A percentile compares a stretch with the other conserved stretches of the same genome.
Conservation (phyloP, 139 green algal species). For the Tetratostichococcus sp. region DNA sequence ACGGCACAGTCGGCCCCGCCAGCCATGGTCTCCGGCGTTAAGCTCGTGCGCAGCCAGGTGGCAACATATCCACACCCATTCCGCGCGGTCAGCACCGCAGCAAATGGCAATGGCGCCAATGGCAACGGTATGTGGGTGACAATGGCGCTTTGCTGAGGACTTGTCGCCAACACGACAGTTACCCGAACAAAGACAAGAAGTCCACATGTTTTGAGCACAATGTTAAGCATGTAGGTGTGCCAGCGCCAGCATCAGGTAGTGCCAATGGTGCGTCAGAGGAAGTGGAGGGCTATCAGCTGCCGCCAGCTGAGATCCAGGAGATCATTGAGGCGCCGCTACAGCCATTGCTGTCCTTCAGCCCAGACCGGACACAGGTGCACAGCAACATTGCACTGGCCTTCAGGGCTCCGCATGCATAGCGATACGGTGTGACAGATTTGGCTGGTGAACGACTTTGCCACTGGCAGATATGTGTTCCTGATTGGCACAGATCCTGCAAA, state of each 20-base stretch:
- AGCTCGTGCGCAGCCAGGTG: background rate
- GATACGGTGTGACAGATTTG: too few species aligned
- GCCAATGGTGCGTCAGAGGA: background rate
- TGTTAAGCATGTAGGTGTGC: background rate
- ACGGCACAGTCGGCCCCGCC: background rate
- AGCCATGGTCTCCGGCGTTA: background rate
- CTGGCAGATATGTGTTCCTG: too few species aligned
- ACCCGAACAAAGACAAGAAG: too few species aligned
- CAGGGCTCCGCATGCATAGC: too few species aligned
- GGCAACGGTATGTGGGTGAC: too few species aligned
- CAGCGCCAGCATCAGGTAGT: too few species aligned
- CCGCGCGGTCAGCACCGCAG: background rate
- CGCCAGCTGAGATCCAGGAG: conserved; percentile 75
- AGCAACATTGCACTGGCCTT: background rate
- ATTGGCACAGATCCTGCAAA: conserved; percentile 81
- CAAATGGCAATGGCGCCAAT: background rate
- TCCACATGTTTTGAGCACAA: too few species aligned
- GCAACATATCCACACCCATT: background rate
- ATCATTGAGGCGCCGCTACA: conserved; percentile 83
- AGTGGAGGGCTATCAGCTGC: conserved; percentile 67
- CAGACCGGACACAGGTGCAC: conserved; percentile 52
- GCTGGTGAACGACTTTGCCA: too few species aligned
- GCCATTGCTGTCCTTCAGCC: conserved; percentile 84
- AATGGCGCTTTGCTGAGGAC: too few species aligned
- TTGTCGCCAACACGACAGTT: too few species aligned